Evolutionary conservation across 2,329 filamentous ascomycete species (phyloP).

Genomic region (Xylariaceae sp.): DNA sequence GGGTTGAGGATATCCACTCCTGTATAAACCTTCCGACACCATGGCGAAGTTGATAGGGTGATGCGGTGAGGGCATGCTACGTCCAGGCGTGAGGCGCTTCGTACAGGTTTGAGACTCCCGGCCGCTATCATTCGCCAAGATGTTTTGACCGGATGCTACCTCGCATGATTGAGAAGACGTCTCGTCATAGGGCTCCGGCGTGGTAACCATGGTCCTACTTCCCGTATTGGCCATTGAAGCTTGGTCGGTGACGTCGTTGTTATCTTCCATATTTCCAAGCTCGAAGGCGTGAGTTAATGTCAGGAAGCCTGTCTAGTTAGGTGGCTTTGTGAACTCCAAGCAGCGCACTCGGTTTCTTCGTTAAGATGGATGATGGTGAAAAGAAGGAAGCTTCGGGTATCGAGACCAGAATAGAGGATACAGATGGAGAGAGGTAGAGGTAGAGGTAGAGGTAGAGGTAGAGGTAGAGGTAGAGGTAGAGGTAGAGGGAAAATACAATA

Average conservation of each 20-base stretch:
- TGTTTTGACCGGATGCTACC: not conserved
- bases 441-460: not conserved
- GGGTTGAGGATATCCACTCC: constrained; percentile 71
- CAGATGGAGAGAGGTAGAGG: not conserved
- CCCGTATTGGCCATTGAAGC: not conserved
- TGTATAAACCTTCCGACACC: constrained; percentile 68
- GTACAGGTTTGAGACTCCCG: constrained; percentile 7
- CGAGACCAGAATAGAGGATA: not conserved
- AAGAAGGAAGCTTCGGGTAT: not conserved
- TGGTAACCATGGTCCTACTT: not conserved
- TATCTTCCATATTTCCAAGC: constrained; percentile 1
- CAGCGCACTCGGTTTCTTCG: not conserved
- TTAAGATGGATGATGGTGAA: not conserved
- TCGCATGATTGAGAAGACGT: constrained; percentile 4
- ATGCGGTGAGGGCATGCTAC: not conserved
- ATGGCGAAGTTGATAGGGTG: constrained; percentile 68
- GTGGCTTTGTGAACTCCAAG: not conserved
- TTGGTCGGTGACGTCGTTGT: not conserved
- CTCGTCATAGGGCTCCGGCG: constrained; percentile 2
- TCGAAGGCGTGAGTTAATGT: not conserved
- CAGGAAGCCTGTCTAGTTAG: not conserved
- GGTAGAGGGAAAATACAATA: not conserved
- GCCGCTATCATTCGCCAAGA: not conserved
- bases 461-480: not conserved
- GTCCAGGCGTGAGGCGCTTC: constrained; percentile 2